Conservation (phyloP, 2,329 filamentous ascomycete genomes). For the Penicillium brevicompactum region DNA sequence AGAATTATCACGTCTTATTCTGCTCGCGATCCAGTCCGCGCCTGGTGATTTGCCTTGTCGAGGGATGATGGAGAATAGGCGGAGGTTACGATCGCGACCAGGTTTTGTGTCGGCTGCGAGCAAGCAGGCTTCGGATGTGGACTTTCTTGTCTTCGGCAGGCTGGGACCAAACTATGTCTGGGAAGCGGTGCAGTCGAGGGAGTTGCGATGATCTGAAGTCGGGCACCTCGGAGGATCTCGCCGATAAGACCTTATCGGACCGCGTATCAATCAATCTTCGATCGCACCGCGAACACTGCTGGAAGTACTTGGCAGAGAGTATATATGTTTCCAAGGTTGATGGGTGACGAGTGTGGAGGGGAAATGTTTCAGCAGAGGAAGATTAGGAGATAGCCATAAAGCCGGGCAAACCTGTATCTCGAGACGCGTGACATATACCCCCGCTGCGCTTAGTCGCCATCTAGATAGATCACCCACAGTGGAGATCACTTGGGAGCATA, state of each 20-base stretch:
- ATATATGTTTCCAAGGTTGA: background rate
- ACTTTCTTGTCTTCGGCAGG: background rate
- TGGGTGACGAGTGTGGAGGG: background rate
- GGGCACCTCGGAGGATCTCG: conserved; percentile 22
- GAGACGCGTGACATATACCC: background rate
- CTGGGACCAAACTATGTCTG: background rate
- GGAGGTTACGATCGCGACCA: background rate
- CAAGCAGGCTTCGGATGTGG: background rate
- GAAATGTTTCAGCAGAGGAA: background rate
- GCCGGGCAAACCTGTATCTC: background rate
- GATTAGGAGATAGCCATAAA: background rate
- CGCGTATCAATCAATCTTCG: background rate
- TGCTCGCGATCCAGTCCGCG: conserved; percentile 7
- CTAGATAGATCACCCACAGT: background rate
- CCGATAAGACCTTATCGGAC: conserved; percentile 26
- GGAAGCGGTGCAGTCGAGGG: background rate
- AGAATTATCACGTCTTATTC: background rate
- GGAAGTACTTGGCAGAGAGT: background rate
- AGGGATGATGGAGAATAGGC: background rate
- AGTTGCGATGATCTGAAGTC: conserved; percentile 22
- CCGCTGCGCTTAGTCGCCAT: background rate
- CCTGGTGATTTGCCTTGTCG: conserved; percentile 8
- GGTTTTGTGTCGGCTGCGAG: background rate
- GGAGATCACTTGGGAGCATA: background rate
- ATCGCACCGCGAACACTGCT: background rate